Percentiles rank a stretch among this genome's conserved stretches.
Evolutionary conservation across 305 asterid species (phyloP).

Genomic region (Petunia hybrid): DNA sequence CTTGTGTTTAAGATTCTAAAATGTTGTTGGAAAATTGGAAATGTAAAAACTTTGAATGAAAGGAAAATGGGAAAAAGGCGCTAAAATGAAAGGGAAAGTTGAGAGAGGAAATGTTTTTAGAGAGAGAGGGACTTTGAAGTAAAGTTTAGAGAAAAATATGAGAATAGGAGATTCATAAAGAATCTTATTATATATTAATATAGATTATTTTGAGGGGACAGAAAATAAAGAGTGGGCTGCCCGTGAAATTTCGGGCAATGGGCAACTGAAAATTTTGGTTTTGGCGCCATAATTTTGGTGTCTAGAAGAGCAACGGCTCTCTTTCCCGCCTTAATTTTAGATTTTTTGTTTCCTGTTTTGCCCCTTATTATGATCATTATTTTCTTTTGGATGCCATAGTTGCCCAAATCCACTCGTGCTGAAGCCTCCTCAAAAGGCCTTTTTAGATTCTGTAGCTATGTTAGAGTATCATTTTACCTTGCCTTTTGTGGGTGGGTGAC

Average conservation of each 20-base stretch:
- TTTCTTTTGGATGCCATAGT: background rate
- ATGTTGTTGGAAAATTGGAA: background rate
- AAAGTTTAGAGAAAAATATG: constrained; percentile 33
- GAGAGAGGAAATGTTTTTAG: background rate
- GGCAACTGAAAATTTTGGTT: constrained; percentile 46
- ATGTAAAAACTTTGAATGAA: constrained; percentile 22
- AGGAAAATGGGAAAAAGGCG: constrained; percentile 15
- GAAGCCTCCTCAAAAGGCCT: background rate
- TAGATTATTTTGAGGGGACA: background rate
- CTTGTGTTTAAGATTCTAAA: background rate
- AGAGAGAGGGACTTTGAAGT: constrained; percentile 27
- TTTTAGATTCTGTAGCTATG: background rate
- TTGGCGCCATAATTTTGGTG: constrained; percentile 63
- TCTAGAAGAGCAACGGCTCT: constrained; percentile 62
- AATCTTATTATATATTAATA: constrained; percentile 22
- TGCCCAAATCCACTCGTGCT: constrained; percentile 27
- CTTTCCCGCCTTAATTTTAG: constrained; percentile 51
- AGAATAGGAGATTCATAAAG: constrained; percentile 30
- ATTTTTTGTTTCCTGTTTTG: background rate
- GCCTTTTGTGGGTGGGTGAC: too few relatives aligned
- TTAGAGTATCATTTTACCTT: background rate
- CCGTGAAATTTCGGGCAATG: constrained; percentile 62
- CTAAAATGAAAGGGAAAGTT: constrained; percentile 27
- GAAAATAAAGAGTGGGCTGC: constrained; percentile 40
- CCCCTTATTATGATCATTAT: background rate